These are phyloP conservation scores for Solanum chmielewskii DNA, from an alignment of 257 asterid genomes.

Conservation along the genomic window DNA sequence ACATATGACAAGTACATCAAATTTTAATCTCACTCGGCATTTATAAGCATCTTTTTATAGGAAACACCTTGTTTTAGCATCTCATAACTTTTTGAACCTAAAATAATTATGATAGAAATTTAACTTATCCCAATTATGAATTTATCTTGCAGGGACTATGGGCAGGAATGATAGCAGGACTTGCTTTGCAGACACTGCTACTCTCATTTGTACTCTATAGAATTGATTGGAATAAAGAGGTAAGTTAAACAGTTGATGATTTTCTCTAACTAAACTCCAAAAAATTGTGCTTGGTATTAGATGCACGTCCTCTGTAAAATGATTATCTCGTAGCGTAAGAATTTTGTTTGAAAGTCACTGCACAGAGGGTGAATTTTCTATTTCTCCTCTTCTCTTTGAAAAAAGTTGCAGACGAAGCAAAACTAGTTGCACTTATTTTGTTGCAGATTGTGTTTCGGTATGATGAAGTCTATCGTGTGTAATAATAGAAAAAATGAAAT, in stretches of 20 bases:
- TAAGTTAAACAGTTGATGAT: constrained; percentile 1
- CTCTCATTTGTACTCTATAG: constrained; percentile 36
- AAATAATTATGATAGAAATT: not conserved
- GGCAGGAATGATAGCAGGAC: constrained; percentile 74
- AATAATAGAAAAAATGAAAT: not conserved
- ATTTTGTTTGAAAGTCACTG: not conserved
- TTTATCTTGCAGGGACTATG: constrained; percentile 46
- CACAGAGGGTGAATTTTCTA: not conserved
- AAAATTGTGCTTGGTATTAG: not conserved
- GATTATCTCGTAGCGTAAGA: not conserved
- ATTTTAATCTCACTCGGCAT: not conserved
- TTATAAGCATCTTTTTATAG: not conserved
- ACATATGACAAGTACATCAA: not conserved
- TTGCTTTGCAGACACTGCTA: constrained; percentile 45
- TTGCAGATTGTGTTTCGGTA: not conserved
- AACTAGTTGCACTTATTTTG: not conserved
- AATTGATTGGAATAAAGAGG: constrained; percentile 71
- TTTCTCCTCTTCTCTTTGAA: not conserved
- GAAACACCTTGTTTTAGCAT: not conserved
- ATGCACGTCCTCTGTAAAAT: not conserved
- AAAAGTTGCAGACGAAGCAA: not conserved
- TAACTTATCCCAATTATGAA: not conserved
- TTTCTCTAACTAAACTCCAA: not conserved
- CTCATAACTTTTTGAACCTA: not conserved
- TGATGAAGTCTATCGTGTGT: not conserved